phyloP scores from a whole-genome alignment of 495 filamentous ascomycete genomes.

The Penicillium bovifimosum region DNA sequence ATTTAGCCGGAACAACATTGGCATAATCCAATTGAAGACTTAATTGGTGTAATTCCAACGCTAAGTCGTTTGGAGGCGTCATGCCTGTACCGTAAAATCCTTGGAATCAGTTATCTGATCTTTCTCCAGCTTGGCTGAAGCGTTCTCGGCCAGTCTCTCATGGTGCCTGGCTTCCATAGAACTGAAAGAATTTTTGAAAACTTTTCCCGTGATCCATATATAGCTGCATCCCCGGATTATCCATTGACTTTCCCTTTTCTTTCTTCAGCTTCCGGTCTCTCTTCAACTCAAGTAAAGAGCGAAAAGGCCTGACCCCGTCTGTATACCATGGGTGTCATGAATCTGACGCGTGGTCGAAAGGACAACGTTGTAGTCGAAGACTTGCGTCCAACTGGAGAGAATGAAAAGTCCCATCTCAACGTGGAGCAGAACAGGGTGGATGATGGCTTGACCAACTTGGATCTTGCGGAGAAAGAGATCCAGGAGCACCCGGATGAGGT shows the following conservation, averaged over 20 bases:
- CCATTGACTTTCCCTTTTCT: background rate
- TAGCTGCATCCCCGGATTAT: background rate
- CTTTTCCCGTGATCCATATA: background rate
- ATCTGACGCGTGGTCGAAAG: constrained; percentile 13
- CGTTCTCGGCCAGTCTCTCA: background rate
- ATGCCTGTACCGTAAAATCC: background rate
- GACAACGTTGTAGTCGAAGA: constrained; percentile 8
- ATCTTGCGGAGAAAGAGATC: constrained; percentile 27
- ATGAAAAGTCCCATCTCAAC: constrained; percentile 2
- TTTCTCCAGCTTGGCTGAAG: background rate
- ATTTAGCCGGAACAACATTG: background rate
- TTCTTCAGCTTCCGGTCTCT: background rate
- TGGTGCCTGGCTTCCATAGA: background rate
- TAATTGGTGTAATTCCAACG: background rate
- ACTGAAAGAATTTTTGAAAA: background rate
- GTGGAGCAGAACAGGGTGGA: constrained; percentile 1
- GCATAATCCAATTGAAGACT: background rate
- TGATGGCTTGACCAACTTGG: constrained; percentile 4
- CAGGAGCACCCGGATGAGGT: constrained; percentile 23
- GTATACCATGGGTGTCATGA: constrained; percentile 21
- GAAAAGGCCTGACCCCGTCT: background rate
- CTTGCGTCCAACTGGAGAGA: constrained; percentile 5
- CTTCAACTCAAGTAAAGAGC: background rate
- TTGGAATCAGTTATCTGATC: constrained; percentile 1
- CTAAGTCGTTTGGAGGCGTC: background rate